Percentiles rank a stretch among this genome's conserved stretches.
These are phyloP conservation scores for Rhizopogon roseolus DNA, from an alignment of 768 basidiomycete genomes.

Conservation along the genomic window DNA sequence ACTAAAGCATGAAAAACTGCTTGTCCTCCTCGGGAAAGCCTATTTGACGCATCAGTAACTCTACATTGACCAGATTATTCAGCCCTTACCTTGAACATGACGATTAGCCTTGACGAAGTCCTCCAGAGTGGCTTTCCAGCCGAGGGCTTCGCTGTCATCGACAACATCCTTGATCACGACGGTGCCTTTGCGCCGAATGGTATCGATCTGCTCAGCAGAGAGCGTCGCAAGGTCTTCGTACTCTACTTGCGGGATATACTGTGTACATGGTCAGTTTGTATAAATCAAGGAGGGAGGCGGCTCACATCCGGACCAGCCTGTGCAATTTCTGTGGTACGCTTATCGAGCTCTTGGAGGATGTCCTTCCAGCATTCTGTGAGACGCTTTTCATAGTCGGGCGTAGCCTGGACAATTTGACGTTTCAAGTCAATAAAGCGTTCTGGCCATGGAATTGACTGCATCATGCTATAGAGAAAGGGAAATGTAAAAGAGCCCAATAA, in stretches of 20 bases:
- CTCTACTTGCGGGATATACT: slow-evolving; percentile 62
- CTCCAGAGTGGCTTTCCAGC: slow-evolving; percentile 54
- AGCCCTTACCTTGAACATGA: slow-evolving; percentile 41
- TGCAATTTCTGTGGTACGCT: slow-evolving; percentile 40
- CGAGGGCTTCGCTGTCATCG: slow-evolving; percentile 45
- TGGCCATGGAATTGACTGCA: slow-evolving; percentile 10
- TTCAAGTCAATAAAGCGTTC: slow-evolving; percentile 56
- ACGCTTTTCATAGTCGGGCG: slow-evolving; percentile 36
- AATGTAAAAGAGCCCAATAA: neutral
- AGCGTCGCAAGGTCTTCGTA: slow-evolving; percentile 50
- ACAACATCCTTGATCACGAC: slow-evolving; percentile 63
- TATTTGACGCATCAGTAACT: slow-evolving; percentile 14
- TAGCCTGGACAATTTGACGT: slow-evolving; percentile 45
- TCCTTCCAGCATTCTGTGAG: slow-evolving; percentile 57
- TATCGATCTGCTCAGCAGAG: slow-evolving; percentile 38
- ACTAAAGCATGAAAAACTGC: slow-evolving; percentile 76
- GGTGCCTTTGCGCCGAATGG: slow-evolving; percentile 52
- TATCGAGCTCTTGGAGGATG: slow-evolving; percentile 47
- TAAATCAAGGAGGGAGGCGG: neutral
- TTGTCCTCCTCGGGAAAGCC: slow-evolving; percentile 53
- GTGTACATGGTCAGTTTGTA: neutral
- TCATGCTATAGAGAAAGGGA: slow-evolving; percentile 1
- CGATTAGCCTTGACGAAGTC: slow-evolving; percentile 57
- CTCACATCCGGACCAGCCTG: slow-evolving; percentile 47
- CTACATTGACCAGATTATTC: neutral